A percentile compares a stretch with the other conserved stretches of the same genome.
Evolutionary conservation across 331 rosid species (phyloP).

Genomic region (Saraca asoca): DNA sequence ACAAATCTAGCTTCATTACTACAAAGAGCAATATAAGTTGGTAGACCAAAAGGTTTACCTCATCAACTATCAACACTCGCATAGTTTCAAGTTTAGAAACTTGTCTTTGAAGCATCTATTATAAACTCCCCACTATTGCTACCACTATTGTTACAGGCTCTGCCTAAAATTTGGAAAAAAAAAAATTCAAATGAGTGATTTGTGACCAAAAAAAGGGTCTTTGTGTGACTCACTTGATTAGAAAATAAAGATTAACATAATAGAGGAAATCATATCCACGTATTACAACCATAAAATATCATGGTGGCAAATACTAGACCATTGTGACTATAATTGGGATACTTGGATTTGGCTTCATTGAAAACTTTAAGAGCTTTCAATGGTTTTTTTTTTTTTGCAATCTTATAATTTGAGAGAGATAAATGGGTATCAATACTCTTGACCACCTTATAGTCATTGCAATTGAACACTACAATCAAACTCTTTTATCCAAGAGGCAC

Average conservation of each 20-base stretch:
- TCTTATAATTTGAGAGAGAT: slow-evolving; percentile 65
- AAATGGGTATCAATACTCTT: slow-evolving; percentile 67
- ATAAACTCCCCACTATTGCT: too few species aligned
- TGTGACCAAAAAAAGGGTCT: too few species aligned
- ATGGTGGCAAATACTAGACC: slow-evolving; percentile 76
- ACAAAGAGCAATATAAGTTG: neutral
- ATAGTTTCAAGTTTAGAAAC: too few species aligned
- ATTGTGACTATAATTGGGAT: slow-evolving; percentile 69
- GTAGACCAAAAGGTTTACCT: slow-evolving; percentile 53
- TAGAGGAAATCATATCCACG: too few species aligned
- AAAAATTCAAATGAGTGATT: too few species aligned
- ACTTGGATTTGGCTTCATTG: slow-evolving; percentile 59
- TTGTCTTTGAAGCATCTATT: too few species aligned
- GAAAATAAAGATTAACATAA: too few species aligned
- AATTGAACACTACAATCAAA: slow-evolving; percentile 15
- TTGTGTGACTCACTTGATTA: too few species aligned
- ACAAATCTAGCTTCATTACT: neutral
- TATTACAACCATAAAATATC: too few species aligned
- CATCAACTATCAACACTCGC: too few species aligned
- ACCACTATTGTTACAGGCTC: too few species aligned
- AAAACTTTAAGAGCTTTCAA: slow-evolving; percentile 65
- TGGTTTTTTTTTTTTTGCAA: slow-evolving; percentile 74
- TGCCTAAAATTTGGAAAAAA: too few species aligned
- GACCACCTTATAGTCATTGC: slow-evolving; percentile 80
- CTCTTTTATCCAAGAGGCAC: slow-evolving; percentile 6